These are phyloP conservation scores for Debaryomyces subglobosus DNA, from an alignment of 1,139 yeast species.

Conservation along the genomic window DNA sequence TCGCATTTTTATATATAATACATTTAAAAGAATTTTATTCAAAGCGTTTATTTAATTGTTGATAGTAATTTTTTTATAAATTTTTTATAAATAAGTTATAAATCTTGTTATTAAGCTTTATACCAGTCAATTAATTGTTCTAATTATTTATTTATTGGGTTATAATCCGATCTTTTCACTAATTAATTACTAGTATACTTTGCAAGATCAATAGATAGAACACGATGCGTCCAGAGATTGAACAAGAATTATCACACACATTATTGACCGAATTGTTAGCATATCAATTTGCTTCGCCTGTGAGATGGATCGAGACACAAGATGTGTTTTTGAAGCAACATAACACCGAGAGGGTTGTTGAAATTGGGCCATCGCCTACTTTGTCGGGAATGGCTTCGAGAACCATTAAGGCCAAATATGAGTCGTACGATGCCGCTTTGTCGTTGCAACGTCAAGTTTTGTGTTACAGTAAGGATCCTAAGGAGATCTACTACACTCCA, in stretches of 20 bases:
- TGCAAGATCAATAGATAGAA: not conserved
- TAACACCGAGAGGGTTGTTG: conserved; percentile 96
- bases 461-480: conserved; percentile 93
- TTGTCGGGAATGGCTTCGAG: conserved; percentile 98
- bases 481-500: conserved; percentile 94
- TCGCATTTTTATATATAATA: not conserved
- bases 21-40: not conserved
- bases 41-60: not conserved
- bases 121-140: not conserved
- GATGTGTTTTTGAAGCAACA: conserved; percentile 93
- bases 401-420: conserved; percentile 94
- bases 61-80: not conserved
- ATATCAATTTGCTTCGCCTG: conserved; percentile 98
- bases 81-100: not conserved
- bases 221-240: conserved; percentile 92
- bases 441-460: conserved; percentile 95
- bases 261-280: conserved; percentile 94
- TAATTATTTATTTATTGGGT: conserved; percentile 1
- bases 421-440: conserved; percentile 95
- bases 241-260: conserved; percentile 96
- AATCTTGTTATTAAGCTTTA: not conserved
- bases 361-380: conserved; percentile 98
- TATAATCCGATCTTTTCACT: not conserved
- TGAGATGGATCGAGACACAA: conserved; percentile 99
- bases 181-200: not conserved